These are phyloP conservation scores for Mycena latifolia DNA, from an alignment of 768 basidiomycete genomes.

Conservation along the genomic window DNA sequence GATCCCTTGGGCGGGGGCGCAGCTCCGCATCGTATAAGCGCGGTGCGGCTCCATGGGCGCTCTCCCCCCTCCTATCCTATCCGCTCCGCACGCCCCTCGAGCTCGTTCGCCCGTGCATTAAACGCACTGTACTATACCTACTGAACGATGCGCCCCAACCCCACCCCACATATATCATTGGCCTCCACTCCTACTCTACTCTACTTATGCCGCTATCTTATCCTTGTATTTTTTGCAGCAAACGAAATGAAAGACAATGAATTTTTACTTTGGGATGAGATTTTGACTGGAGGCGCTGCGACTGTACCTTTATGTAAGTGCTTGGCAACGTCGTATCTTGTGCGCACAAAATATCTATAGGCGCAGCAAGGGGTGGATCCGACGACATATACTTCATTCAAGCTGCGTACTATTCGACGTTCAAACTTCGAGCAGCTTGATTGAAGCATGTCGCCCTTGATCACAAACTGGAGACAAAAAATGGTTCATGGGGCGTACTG, in stretches of 20 bases:
- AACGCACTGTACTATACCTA: slow-evolving; percentile 19
- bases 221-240: slow-evolving; percentile 16
- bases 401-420: too few species aligned
- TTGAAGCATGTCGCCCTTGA: too few species aligned
- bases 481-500: slow-evolving; percentile 23
- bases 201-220: slow-evolving; percentile 21
- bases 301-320: too few species aligned
- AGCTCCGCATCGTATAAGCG: neutral
- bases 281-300: too few species aligned
- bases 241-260: neutral
- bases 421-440: too few species aligned
- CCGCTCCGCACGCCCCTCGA: neutral
- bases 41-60: too few species aligned
- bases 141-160: neutral
- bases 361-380: too few species aligned
- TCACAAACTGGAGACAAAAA: too few species aligned
- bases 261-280: neutral
- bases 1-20: neutral
- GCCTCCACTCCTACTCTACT: neutral
- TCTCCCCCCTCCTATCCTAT: neutral
- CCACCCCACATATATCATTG: too few species aligned
- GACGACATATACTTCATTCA: too few species aligned
- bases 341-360: too few species aligned
- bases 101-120: neutral
- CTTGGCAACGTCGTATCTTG: too few species aligned